These are phyloP conservation scores for Lentinula sp. DNA, from an alignment of 768 basidiomycete species.

Conservation along the genomic window DNA sequence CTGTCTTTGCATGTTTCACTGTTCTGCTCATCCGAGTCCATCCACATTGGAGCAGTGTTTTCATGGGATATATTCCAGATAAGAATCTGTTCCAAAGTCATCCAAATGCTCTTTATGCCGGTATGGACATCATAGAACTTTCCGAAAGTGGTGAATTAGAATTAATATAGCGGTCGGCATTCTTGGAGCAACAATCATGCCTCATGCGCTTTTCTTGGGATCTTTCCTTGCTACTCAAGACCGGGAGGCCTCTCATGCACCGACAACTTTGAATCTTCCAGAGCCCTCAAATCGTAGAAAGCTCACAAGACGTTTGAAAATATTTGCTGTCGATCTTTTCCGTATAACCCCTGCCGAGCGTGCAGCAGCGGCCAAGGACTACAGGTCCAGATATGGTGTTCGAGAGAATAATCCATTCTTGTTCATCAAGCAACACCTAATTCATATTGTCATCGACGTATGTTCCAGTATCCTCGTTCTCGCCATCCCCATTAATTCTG, in stretches of 20 bases:
- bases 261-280: conserved; percentile 8
- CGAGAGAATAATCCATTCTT: conserved; percentile 38
- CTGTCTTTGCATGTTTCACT: conserved; percentile 63
- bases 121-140: conserved; percentile 19
- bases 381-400: conserved; percentile 34
- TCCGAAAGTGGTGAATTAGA: background rate
- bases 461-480: conserved; percentile 54
- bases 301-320: conserved; percentile 8
- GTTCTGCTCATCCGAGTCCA: conserved; percentile 56
- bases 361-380: conserved; percentile 21
- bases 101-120: conserved; percentile 44
- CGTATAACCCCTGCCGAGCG: conserved; percentile 25
- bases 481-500: conserved; percentile 72
- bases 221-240: conserved; percentile 56
- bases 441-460: conserved; percentile 52
- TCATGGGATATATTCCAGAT: conserved; percentile 64
- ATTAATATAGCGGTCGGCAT: conserved; percentile 46
- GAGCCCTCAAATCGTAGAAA: conserved; percentile 8
- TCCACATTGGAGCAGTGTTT: conserved; percentile 62
- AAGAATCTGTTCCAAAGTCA: conserved; percentile 41
- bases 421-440: conserved; percentile 49
- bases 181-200: conserved; percentile 74
- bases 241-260: conserved; percentile 25
- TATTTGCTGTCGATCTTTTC: conserved; percentile 18
- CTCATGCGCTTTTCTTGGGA: conserved; percentile 54